These are phyloP conservation scores for Adansonia grandidieri DNA, from an alignment of 441 rosid genomes.

Conservation along the genomic window DNA sequence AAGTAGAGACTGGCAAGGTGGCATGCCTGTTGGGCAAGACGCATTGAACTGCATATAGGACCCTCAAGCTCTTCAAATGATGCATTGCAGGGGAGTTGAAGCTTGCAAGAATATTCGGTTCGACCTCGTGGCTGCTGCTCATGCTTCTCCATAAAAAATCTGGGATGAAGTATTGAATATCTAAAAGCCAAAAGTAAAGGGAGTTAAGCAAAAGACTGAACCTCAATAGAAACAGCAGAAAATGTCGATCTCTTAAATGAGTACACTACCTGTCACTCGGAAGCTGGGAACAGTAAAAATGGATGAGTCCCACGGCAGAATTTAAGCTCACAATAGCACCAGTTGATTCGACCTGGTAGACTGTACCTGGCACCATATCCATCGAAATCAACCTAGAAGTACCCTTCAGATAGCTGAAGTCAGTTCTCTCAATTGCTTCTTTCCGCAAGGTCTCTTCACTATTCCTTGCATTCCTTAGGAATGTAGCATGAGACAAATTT, in stretches of 20 bases:
- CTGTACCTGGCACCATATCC: slow-evolving; percentile 80
- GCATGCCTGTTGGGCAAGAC: slow-evolving; percentile 94
- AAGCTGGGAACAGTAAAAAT: slow-evolving; percentile 96
- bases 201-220: background rate
- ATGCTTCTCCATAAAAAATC: slow-evolving; percentile 86
- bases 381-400: slow-evolving; percentile 79
- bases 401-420: slow-evolving; percentile 92
- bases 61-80: slow-evolving; percentile 99
- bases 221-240: slow-evolving; percentile 20
- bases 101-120: slow-evolving; percentile 93
- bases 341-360: slow-evolving; percentile 92
- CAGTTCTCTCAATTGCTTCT: slow-evolving; percentile 99
- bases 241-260: slow-evolving; percentile 20
- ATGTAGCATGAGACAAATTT: slow-evolving; percentile 86
- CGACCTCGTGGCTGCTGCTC: slow-evolving; percentile 85
- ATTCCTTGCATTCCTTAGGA: slow-evolving; percentile 92
- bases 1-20: slow-evolving; percentile 13
- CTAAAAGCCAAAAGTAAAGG: slow-evolving; percentile 41
- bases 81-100: slow-evolving; percentile 98
- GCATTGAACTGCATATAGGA: slow-evolving; percentile 89
- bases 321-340: slow-evolving; percentile 99
- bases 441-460: slow-evolving; percentile 97
- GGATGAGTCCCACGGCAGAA: slow-evolving; percentile 95
- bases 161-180: slow-evolving; percentile 97
- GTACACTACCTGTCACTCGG: slow-evolving; percentile 87